Conservation (phyloP, 2,329 filamentous ascomycete species). For the Diaporthe australafricana region DNA sequence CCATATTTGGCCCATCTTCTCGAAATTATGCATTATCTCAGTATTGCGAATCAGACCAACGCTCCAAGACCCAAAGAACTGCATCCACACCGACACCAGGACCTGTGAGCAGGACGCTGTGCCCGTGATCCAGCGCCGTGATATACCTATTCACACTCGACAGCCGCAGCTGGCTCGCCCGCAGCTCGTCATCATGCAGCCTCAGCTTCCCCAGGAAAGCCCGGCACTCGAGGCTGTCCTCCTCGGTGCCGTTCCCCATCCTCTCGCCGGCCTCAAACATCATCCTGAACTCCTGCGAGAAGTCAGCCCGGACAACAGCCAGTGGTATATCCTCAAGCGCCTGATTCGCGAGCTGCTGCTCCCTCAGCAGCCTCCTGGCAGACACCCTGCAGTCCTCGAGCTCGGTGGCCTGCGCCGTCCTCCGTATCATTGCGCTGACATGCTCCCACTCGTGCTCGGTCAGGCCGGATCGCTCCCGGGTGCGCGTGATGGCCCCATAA, state of each 20-base stretch:
- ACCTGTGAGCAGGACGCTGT: background rate
- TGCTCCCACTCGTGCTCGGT: conserved; percentile 18
- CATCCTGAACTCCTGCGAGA: conserved; percentile 12
- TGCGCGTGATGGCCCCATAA: conserved; percentile 5
- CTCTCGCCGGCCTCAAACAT: conserved; percentile 9
- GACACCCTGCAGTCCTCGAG: conserved; percentile 18
- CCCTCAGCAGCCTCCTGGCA: background rate
- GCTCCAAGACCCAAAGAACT: conserved; percentile 10
- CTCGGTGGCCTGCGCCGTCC: background rate
- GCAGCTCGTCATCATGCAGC: conserved; percentile 9
- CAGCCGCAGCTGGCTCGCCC: conserved; percentile 8
- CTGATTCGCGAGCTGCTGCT: conserved; percentile 12
- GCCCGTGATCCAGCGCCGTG: conserved; percentile 15
- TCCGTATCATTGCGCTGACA: background rate
- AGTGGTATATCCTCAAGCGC: conserved; percentile 1
- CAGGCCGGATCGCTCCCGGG: background rate
- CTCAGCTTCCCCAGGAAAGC: conserved; percentile 9
- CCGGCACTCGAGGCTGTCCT: conserved; percentile 8
- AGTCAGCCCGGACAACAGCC: conserved; percentile 3
- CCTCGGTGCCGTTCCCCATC: conserved; percentile 6
- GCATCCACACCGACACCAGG: conserved; percentile 3
- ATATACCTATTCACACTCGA: conserved; percentile 22
- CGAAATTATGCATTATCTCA: background rate
- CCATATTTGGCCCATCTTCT: background rate
- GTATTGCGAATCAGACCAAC: background rate